Percentiles rank a stretch among this genome's conserved stretches.
phyloP scores from a whole-genome alignment of 2,329 filamentous ascomycete genomes.

The Alternaria tenuissima region DNA sequence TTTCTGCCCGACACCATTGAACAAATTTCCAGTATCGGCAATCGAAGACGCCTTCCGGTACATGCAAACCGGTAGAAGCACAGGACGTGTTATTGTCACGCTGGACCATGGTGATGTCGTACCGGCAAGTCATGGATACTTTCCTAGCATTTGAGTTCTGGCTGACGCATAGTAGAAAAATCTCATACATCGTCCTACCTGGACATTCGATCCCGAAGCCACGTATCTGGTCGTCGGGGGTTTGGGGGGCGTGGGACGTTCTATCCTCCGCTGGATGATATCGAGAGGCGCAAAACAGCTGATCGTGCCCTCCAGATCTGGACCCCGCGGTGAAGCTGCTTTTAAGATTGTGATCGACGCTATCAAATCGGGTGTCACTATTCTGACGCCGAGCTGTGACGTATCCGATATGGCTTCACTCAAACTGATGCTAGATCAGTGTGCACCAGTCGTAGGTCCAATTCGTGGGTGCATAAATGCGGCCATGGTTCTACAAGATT shows the following conservation, averaged over 20 bases:
- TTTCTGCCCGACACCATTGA: background rate
- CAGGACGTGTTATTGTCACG: too few species aligned
- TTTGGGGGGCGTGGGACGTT: slow-evolving; percentile 29
- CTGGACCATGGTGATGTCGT: background rate
- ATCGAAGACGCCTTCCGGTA: too few species aligned
- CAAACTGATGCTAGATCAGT: background rate
- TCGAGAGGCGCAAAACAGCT: slow-evolving; percentile 22
- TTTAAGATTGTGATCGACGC: background rate
- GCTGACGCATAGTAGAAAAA: too few species aligned
- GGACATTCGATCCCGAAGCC: slow-evolving; percentile 7
- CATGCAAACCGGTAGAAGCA: too few species aligned
- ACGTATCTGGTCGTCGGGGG: slow-evolving; percentile 32
- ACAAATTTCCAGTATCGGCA: too few species aligned
- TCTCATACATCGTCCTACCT: too few species aligned
- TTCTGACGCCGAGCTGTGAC: slow-evolving; percentile 13
- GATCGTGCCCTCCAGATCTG: slow-evolving; percentile 28
- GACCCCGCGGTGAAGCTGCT: background rate
- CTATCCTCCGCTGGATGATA: slow-evolving; percentile 23
- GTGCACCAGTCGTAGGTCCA: slow-evolving; percentile 9
- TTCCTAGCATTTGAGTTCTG: too few species aligned
- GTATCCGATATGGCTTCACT: slow-evolving; percentile 11
- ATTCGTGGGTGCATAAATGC: slow-evolving; percentile 26
- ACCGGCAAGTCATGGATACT: slow-evolving; percentile 8
- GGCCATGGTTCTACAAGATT: slow-evolving; percentile 29
- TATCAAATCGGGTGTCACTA: background rate